Evolutionary conservation across 768 basidiomycete species (phyloP).

Genomic region (Tricholoma matsutake): DNA sequence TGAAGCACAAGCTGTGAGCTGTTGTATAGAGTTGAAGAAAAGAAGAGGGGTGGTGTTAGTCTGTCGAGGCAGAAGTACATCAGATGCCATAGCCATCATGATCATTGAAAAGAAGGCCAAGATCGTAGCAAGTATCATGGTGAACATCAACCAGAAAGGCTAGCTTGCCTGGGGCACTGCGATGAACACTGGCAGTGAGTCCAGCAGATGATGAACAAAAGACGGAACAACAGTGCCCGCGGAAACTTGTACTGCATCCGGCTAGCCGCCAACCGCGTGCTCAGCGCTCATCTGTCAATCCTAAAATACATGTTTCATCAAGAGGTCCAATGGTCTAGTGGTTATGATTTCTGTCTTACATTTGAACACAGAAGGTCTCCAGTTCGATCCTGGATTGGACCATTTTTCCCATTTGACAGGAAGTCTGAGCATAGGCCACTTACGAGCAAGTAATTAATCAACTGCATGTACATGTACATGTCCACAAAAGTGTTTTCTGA

Average conservation of each 20-base stretch:
- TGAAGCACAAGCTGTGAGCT: constrained; percentile 27
- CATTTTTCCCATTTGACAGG: constrained; percentile 15
- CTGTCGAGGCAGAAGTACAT: constrained; percentile 3
- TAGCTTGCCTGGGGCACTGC: too few relatives aligned
- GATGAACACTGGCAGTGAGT: too few relatives aligned
- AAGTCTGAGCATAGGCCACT: too few relatives aligned
- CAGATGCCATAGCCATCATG: neutral
- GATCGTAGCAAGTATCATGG: neutral
- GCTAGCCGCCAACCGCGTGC: neutral
- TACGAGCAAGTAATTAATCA: too few relatives aligned
- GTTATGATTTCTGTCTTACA: constrained; percentile 46
- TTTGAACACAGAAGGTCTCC: constrained; percentile 32
- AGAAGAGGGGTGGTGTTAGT: constrained; percentile 13
- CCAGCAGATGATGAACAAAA: too few relatives aligned
- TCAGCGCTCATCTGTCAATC: neutral
- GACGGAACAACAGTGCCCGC: too few relatives aligned
- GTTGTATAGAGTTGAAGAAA: constrained; percentile 13
- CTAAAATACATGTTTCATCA: too few relatives aligned
- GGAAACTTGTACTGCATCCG: too few relatives aligned
- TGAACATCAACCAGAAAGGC: neutral
- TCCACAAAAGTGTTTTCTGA: too few relatives aligned
- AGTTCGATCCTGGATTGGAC: constrained; percentile 36
- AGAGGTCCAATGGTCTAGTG: constrained; percentile 42
- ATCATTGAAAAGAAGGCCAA: neutral
- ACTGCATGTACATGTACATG: too few relatives aligned